A percentile compares a stretch with the other conserved stretches of the same genome.
phyloP scores from a whole-genome alignment of 768 basidiomycete species.

The Mycena pura region DNA sequence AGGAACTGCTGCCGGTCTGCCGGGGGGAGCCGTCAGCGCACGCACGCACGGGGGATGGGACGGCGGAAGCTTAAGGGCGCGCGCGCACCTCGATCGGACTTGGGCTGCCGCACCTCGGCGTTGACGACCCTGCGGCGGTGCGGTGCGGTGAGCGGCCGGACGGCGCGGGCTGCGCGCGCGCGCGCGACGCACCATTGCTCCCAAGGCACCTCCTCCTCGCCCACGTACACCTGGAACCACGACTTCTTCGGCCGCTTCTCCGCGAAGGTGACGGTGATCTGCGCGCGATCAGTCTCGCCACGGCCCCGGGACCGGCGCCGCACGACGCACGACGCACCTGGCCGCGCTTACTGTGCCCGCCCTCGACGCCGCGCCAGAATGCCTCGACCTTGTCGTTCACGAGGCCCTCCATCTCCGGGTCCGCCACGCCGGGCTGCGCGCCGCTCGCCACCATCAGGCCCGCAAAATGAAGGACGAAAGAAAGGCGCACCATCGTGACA shows the following conservation, averaged over 20 bases:
- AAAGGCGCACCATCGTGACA: slow-evolving; percentile 74
- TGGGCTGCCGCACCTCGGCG: slow-evolving; percentile 78
- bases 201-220: slow-evolving; percentile 87
- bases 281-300: too few relatives aligned
- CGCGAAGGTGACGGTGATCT: slow-evolving; percentile 80
- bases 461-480: too few relatives aligned
- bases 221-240: slow-evolving; percentile 76
- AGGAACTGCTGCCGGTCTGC: slow-evolving; percentile 61
- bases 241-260: slow-evolving; percentile 80
- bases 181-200: slow-evolving; percentile 84
- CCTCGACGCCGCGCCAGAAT: slow-evolving; percentile 82
- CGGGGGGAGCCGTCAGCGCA: too few relatives aligned
- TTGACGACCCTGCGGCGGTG: slow-evolving; percentile 69
- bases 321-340: slow-evolving; percentile 57
- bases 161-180: background rate
- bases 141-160: background rate
- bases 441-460: too few relatives aligned
- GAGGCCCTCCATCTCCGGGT: slow-evolving; percentile 72
- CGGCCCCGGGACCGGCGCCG: too few relatives aligned
- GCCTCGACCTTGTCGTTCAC: slow-evolving; percentile 78
- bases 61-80: background rate
- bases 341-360: slow-evolving; percentile 64
- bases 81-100: slow-evolving; percentile 60
- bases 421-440: slow-evolving; percentile 75
- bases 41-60: too few relatives aligned